These are phyloP conservation scores for Candida multigemmis DNA, from an alignment of 805 yeast species.

Conservation along the genomic window DNA sequence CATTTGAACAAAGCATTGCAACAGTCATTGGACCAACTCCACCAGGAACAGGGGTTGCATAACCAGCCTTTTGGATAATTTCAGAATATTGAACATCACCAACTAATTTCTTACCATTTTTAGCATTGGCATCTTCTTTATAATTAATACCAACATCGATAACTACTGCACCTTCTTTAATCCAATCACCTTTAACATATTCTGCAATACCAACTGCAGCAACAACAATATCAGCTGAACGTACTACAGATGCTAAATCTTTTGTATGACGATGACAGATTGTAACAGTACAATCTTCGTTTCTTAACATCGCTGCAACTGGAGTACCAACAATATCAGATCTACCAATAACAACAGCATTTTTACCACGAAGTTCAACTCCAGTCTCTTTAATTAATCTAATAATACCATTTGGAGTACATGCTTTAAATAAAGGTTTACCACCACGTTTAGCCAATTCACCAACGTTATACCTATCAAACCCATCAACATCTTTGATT, in stretches of 20 bases:
- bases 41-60: slow-evolving; percentile 95
- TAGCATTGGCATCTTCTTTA: slow-evolving; percentile 62
- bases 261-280: slow-evolving; percentile 70
- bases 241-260: slow-evolving; percentile 46
- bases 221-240: slow-evolving; percentile 76
- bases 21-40: slow-evolving; percentile 99
- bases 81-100: slow-evolving; percentile 88
- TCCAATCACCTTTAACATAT: slow-evolving; percentile 80
- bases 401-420: slow-evolving; percentile 93
- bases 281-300: slow-evolving; percentile 82
- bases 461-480: slow-evolving; percentile 81
- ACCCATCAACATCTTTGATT: slow-evolving; percentile 92
- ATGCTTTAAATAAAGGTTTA: slow-evolving; percentile 73
- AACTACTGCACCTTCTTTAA: slow-evolving; percentile 77
- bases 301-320: slow-evolving; percentile 72
- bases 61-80: slow-evolving; percentile 53
- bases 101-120: slow-evolving; percentile 76
- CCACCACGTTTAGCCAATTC: slow-evolving; percentile 87
- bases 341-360: slow-evolving; percentile 88
- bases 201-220: slow-evolving; percentile 88
- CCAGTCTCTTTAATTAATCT: slow-evolving; percentile 65
- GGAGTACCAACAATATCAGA: slow-evolving; percentile 96
- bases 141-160: slow-evolving; percentile 95
- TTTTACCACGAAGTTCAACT: slow-evolving; percentile 62
- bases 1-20: slow-evolving; percentile 86